Evolutionary conservation across 352 stramenopile genomes (phyloP).

Genomic region (Pythium oligandrum): DNA sequence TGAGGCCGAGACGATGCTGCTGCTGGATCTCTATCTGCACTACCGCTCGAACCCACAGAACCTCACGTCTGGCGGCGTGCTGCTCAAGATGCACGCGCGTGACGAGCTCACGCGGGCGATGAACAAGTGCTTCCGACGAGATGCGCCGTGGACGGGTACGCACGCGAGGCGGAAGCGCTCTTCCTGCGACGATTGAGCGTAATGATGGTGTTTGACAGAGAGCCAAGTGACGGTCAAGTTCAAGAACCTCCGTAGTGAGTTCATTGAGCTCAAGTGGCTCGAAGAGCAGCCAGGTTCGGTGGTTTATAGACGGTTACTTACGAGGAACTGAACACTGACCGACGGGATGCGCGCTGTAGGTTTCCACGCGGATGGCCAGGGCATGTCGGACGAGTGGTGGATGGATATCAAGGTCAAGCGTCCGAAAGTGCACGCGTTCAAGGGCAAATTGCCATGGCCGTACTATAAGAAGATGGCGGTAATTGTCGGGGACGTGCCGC

Average conservation of each 20-base stretch:
- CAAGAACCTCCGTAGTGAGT: constrained; percentile 61
- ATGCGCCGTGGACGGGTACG: constrained; percentile 33
- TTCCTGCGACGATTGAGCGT: background rate
- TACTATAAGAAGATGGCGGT: constrained; percentile 42
- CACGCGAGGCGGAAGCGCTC: background rate
- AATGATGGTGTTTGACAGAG: constrained; percentile 16
- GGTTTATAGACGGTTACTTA: background rate
- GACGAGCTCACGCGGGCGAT: constrained; percentile 38
- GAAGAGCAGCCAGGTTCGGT: constrained; percentile 25
- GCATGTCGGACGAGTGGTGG: constrained; percentile 47
- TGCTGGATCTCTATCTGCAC: constrained; percentile 46
- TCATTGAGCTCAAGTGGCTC: constrained; percentile 44
- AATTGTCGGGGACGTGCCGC: constrained; percentile 30
- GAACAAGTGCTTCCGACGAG: constrained; percentile 32
- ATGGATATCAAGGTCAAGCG: constrained; percentile 28
- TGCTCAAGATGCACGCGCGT: constrained; percentile 41
- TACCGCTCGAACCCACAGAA: constrained; percentile 37
- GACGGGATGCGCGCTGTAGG: constrained; percentile 7
- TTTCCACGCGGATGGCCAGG: constrained; percentile 27
- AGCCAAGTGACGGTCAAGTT: constrained; percentile 57
- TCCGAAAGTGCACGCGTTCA: constrained; percentile 51
- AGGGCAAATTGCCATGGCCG: constrained; percentile 48
- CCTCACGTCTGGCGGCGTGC: constrained; percentile 36
- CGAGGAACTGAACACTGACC: background rate
- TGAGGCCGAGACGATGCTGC: constrained; percentile 36